Base-by-base conservation (phyloP, 2,329 filamentous ascomycete genomes). In the Colletotrichum phormii region DNA sequence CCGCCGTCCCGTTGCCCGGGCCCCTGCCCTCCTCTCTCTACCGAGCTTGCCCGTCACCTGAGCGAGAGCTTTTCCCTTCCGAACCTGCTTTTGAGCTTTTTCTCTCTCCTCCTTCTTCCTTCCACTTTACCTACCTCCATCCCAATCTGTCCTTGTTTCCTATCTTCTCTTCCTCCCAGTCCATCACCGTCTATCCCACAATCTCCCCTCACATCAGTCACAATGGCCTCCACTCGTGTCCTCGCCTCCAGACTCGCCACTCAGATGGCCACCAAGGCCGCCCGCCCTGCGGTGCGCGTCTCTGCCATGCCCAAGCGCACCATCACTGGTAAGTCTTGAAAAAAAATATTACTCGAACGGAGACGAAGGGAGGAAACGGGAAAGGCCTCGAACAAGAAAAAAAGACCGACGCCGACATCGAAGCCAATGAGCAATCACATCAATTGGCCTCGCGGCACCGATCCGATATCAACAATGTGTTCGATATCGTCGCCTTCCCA, bases 171-270 rank as follows among this genome's bases (percentile, higher is more conserved):
- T 69, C 64, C 55, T 74, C 71, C 74, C 67, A 71, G 71, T 67
- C 69, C 74, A 76, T 71, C 75, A 72, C 69, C 71, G 65, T 74
- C 78, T 77, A 78, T 77, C 77, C 77, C 80, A 78, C 78, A 79
- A 80, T 84, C 84, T 84, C 82, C 82, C 81, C 82, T 81, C 83
- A 78, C 79, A 86, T 85, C 87, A 87, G 86, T 91, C 89, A 90
- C 89, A 94, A 95, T 95, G 93, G 91, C 93, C 85, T 89, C 91
- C 85, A 87, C 90, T 85, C 93, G 93, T 87, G 89, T 94, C 85
- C 89, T 94, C 87, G 91, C 93, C 84, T 92, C 92, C 82, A 91
- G 93, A 86, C 89, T 95, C 88, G 92, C 92, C 86, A 89, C 91
- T 83, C 90, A 92, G 87, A 92, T 93, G 90, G 90, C 71, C 62